Evolutionary conservation across 306 rosid species (phyloP), one percentile per base, ranked within the genome.

Genomic region (Canavalia ensiformis): DNA sequence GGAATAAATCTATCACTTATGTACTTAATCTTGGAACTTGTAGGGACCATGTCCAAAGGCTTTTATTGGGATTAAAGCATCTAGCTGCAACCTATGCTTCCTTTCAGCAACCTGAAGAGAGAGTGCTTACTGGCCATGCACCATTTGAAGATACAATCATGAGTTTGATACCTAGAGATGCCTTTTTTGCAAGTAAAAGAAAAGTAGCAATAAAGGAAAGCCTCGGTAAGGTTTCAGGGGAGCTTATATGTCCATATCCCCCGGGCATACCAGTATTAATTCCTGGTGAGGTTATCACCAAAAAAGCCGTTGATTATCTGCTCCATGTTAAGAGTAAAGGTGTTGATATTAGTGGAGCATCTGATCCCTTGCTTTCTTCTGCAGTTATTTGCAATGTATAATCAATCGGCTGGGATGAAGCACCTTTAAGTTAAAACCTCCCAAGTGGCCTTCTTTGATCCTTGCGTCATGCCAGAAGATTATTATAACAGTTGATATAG

Each of bases 191-290:
- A 5, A 84, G 87, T 31, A 94, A 92, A 87, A 88, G 81, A 78
- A 92, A 88, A 64, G 91, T 85, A 77, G 52, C 81, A 28, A 66
- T 88, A 18, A 84, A 69, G 79, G 88, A 90, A 56, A 85, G 97
- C 81, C 41, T 91, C 0, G 97, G 98, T 44, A 82, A 89, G 73
- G 81, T 92, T 76, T 85, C 97, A 29, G 97, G 97, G 77, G 98
- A 92, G 92, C 90, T 92, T 68, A 74, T 94, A 68, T 91, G 90
- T 73, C 91, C 97, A 35, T 94, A 91, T 56, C 98, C 97, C 10
- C 98, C 98, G 0, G 98, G 97, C 65, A 88, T 94, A 79, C 97
- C 98, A 0, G 94, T 89, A 45, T 42, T 91, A 84, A 88, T 89
- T 55, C 95, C 98, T 0, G 98, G 98, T 10, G 97, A 94, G 84